Percentiles rank a stretch among this genome's conserved stretches.
Conservation (phyloP, 306 rosid species). For the Datisca glomerata region DNA sequence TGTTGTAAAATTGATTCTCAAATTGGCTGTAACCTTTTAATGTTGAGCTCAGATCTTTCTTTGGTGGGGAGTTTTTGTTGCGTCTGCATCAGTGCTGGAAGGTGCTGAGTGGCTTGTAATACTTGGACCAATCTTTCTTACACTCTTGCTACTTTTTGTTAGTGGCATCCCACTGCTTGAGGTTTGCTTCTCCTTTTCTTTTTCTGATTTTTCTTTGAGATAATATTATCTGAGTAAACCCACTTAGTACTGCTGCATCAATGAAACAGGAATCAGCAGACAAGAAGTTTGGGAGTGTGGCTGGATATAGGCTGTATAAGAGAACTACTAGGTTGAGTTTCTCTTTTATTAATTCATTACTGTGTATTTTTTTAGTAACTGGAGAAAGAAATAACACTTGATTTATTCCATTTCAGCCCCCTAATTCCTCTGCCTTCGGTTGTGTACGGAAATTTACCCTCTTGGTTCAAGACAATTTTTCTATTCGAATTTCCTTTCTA, state of each 20-base stretch:
- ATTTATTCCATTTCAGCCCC: conserved; percentile 50
- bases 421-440: conserved; percentile 58
- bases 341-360: conserved; percentile 2
- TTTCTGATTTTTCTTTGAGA: conserved; percentile 9
- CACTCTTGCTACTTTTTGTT: conserved; percentile 83
- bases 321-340: conserved; percentile 51
- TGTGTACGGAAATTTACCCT: conserved; percentile 65
- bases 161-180: conserved; percentile 93
- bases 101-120: conserved; percentile 91
- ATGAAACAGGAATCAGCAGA: conserved; percentile 73
- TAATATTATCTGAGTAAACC: conserved; percentile 2
- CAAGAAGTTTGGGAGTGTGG: conserved; percentile 74
- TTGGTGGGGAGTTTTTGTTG: conserved; percentile 98
- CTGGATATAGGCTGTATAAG: conserved; percentile 59
- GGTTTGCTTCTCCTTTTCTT: conserved; percentile 41
- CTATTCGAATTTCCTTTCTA: conserved; percentile 81
- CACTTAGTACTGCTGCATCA: conserved; percentile 13
- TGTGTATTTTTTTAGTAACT: not conserved
- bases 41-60: conserved; percentile 55
- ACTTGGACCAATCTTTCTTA: conserved; percentile 70
- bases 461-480: conserved; percentile 55
- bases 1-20: not conserved
- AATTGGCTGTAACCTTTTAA: conserved; percentile 13
- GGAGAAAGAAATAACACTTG: not conserved
- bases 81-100: conserved; percentile 55